Evolutionary conservation across 2,329 filamentous ascomycete genomes (phyloP).

Genomic region (Ophiostoma sp.): DNA sequence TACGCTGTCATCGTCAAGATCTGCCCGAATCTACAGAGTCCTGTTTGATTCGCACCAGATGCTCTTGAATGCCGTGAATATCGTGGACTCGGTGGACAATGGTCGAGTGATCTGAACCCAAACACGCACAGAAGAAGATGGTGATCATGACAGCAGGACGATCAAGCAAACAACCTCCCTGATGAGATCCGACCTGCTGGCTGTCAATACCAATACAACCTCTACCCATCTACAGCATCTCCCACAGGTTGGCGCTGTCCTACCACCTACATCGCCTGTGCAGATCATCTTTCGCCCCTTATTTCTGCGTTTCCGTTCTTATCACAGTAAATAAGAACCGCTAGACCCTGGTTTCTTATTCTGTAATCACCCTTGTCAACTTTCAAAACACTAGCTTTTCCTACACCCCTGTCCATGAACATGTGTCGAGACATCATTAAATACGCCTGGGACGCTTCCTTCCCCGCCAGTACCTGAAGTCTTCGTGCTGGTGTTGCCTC

Average conservation of each 20-base stretch:
- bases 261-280: slow-evolving; percentile 14
- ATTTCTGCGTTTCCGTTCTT: slow-evolving; percentile 19
- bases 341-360: slow-evolving; percentile 13
- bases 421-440: slow-evolving; percentile 26
- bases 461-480: slow-evolving; percentile 16
- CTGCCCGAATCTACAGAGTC: background rate
- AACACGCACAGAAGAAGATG: background rate
- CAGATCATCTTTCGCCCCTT: slow-evolving; percentile 19
- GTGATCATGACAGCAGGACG: background rate
- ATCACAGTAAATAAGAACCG: slow-evolving; percentile 23
- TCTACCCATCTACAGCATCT: background rate
- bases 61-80: background rate
- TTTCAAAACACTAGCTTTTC: slow-evolving; percentile 25
- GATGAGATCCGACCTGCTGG: background rate
- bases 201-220: background rate
- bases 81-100: background rate
- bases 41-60: background rate
- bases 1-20: background rate
- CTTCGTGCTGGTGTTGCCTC: background rate
- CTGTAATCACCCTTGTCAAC: slow-evolving; percentile 5
- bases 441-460: slow-evolving; percentile 19
- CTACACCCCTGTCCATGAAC: slow-evolving; percentile 18
- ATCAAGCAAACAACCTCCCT: slow-evolving; percentile 1
- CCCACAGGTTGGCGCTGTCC: background rate
- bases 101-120: slow-evolving; percentile 11